Conservation (phyloP, 2,329 filamentous ascomycete genomes). For the Ophiostoma himal-ulmi region DNA sequence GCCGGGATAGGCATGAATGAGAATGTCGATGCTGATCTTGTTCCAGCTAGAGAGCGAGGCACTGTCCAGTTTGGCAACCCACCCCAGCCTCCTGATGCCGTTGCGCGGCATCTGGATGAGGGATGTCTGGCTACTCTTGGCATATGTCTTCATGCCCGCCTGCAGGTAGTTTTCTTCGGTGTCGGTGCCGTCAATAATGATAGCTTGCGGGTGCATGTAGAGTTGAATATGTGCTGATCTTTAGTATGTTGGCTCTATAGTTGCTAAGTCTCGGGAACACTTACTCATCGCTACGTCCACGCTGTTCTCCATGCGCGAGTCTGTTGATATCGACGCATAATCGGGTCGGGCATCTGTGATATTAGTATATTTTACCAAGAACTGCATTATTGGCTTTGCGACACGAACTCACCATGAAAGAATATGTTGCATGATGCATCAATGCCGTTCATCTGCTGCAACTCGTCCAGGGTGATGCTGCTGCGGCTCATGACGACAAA, state of each 20-base stretch:
- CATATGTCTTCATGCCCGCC: conserved; percentile 51
- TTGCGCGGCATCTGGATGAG: conserved; percentile 69
- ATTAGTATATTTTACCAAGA: not conserved
- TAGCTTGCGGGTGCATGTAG: conserved; percentile 70
- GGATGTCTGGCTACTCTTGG: conserved; percentile 48
- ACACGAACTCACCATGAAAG: conserved; percentile 43
- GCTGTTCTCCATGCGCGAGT: conserved; percentile 61
- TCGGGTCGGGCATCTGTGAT: conserved; percentile 68
- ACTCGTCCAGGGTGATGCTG: conserved; percentile 60
- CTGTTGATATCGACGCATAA: conserved; percentile 61
- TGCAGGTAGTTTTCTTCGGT: conserved; percentile 66
- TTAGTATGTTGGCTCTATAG: not conserved
- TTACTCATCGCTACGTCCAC: conserved; percentile 59
- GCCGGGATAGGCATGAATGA: conserved; percentile 67
- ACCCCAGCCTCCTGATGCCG: conserved; percentile 59
- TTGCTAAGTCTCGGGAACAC: conserved; percentile 29
- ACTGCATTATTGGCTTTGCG: not conserved
- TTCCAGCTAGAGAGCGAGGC: conserved; percentile 71
- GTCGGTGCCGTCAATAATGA: conserved; percentile 63
- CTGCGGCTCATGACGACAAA: conserved; percentile 72
- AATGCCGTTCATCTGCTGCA: conserved; percentile 76
- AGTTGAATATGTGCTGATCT: conserved; percentile 56
- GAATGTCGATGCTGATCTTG: conserved; percentile 68
- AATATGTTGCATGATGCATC: conserved; percentile 61
- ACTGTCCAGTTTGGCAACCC: conserved; percentile 74